Evolutionary conservation across 768 basidiomycete species (phyloP), one percentile per base, ranked within the genome.

Genomic region (Kwoniella botswanensis): DNA sequence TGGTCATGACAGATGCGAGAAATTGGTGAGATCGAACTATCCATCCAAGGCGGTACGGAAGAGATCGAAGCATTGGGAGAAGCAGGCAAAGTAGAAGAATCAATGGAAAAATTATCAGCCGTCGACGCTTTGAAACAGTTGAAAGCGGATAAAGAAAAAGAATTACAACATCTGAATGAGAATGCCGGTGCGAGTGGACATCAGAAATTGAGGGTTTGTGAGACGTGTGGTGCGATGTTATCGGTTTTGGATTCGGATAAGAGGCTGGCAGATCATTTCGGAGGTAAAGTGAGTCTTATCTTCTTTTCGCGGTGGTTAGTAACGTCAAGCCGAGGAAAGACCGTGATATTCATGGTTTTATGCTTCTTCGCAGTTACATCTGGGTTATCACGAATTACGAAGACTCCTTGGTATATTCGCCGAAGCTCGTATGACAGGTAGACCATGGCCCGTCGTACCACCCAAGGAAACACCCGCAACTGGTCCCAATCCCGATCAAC

Each of bases 131-230:
- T 99, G 82, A 98, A 98, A 86, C 91, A 89, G 76, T 94, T 98
- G 85, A 98, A 98, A 86, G 84, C 87, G 24, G 96, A 97, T 74
- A 98, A 98, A 83, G 97, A 99, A 92, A 91, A 93, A 68, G 97
- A 98, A 79, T 87, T 98, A 56, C 94, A 97, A 85, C 91, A 94
- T 84, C 86, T 99, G 74, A 97, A 96, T 53, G 97, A 99, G 82
- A 98, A 94, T 41, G 96, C 95, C 52, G 97, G 97, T 67, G 97
- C 97, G 5, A 97, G 94, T 67, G 97, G 97, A n/a, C 97, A 99
- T 87, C 97, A 99, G 85, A 98, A 98, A 85, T 86, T 99, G 77
- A 91, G 97, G 72, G 97, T 99, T n/a, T 98, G 97, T 86, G 97
- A 99, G 86, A 95, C 98, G 35, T 99, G 97, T 83, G 79, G 97